Conservation (phyloP, 768 basidiomycete species). For the Russula sp. region DNA sequence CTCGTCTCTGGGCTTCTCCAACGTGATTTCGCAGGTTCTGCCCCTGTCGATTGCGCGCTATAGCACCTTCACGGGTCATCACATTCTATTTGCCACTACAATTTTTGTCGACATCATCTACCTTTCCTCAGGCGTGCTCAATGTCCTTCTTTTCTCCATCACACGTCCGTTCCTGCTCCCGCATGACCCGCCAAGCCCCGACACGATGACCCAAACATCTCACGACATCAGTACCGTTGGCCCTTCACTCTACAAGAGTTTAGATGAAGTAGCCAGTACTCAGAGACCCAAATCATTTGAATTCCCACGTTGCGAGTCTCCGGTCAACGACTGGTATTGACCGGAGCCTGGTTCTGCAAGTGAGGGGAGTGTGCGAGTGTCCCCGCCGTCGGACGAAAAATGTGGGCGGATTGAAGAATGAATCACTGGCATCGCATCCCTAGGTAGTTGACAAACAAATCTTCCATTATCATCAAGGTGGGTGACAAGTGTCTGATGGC, state of each 20-base stretch:
- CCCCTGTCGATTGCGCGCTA: slow-evolving; percentile 41
- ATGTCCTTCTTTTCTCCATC: slow-evolving; percentile 35
- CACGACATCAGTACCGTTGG: not conserved
- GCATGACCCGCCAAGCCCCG: not conserved
- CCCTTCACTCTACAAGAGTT: not conserved
- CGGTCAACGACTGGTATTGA: not conserved
- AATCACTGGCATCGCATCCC: no score
- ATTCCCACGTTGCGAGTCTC: not conserved
- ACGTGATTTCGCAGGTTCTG: slow-evolving; percentile 26
- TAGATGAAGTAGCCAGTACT: not conserved
- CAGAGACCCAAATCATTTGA: not conserved
- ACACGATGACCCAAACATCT: no score
- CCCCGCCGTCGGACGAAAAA: no score
- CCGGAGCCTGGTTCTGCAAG: not conserved
- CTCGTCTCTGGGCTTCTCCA: not conserved
- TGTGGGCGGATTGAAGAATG: not conserved
- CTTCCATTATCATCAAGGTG: no score
- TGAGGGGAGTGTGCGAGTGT: no score
- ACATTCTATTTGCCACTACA: slow-evolving; percentile 29
- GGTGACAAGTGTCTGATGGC: no score
- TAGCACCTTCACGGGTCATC: slow-evolving; percentile 30
- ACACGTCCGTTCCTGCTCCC: no score
- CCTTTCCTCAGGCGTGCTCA: slow-evolving; percentile 40
- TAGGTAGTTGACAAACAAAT: no score
- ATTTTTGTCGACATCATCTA: slow-evolving; percentile 38